phyloP scores from a whole-genome alignment of 768 basidiomycete genomes.

The Phylloporus sp. region DNA sequence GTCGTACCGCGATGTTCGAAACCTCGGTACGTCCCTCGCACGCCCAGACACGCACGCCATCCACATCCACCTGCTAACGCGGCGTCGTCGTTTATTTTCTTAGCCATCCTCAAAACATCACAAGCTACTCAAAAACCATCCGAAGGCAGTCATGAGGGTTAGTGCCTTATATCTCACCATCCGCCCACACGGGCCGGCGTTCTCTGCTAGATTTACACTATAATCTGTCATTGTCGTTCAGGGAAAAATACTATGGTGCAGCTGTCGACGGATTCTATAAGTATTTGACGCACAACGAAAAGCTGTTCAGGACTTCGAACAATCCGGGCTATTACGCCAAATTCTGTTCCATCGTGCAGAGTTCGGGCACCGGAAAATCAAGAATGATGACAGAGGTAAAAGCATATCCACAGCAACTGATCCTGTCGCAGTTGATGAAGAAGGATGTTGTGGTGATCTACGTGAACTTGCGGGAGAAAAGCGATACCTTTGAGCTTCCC shows the following conservation, averaged over 20 bases:
- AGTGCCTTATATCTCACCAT: not conserved
- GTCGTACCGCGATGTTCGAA: conserved; percentile 7
- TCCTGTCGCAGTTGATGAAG: not conserved
- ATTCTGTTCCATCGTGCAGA: too few species aligned
- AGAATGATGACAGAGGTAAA: too few species aligned
- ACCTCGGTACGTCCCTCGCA: not conserved
- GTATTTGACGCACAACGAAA: conserved; percentile 13
- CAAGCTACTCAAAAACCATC: not conserved
- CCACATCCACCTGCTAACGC: not conserved
- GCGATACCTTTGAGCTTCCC: not conserved
- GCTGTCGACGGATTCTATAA: conserved; percentile 17
- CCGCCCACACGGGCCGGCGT: not conserved
- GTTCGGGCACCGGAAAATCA: too few species aligned
- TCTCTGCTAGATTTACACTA: not conserved
- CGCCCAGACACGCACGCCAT: too few species aligned
- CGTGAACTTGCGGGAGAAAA: not conserved
- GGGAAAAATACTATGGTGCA: not conserved
- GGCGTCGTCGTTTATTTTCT: not conserved
- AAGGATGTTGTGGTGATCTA: not conserved
- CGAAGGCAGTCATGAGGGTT: not conserved
- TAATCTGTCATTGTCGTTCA: not conserved
- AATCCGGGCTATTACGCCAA: conserved; percentile 2
- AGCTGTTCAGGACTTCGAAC: not conserved
- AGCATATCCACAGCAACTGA: too few species aligned
- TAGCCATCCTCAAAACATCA: not conserved